Evolutionary conservation across 1,284 basidiomycete genomes (phyloP).

Genomic region (Microbotryum intermedium): DNA sequence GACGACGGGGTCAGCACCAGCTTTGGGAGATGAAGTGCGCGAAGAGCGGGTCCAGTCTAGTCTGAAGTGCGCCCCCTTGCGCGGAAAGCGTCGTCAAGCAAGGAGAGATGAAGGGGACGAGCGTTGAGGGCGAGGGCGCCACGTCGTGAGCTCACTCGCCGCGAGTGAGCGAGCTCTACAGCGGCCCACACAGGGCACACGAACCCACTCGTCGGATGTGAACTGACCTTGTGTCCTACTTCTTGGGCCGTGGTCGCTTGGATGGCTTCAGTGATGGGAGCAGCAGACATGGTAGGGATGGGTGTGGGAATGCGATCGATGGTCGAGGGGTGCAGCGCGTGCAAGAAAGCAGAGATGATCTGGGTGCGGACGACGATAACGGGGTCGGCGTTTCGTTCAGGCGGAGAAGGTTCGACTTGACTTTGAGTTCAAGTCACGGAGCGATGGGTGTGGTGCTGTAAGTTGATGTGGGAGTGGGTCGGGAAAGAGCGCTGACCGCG

Average conservation of each 20-base stretch:
- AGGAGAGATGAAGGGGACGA: not conserved
- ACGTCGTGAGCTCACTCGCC: not conserved
- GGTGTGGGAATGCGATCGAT: not conserved
- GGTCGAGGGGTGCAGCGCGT: no score
- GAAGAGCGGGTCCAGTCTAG: no score
- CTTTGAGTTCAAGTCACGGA: no score
- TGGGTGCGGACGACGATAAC: no score
- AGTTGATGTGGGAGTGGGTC: no score
- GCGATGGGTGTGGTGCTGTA: no score
- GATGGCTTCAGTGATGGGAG: constrained; percentile 25
- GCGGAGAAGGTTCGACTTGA: no score
- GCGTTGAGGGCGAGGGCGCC: not conserved
- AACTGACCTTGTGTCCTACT: constrained; percentile 30
- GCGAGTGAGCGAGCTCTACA: not conserved
- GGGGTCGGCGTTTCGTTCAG: no score
- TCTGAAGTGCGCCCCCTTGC: no score
- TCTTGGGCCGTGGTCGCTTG: constrained; percentile 25
- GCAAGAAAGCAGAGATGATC: no score
- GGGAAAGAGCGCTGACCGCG: no score
- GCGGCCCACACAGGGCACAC: not conserved
- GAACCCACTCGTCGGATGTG: no score
- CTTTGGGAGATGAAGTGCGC: not conserved
- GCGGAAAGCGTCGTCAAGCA: not conserved
- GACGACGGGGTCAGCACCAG: not conserved
- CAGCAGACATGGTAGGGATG: not conserved